Evolutionary conservation across 768 basidiomycete genomes (phyloP).

Genomic region (Suillus occidentalis): DNA sequence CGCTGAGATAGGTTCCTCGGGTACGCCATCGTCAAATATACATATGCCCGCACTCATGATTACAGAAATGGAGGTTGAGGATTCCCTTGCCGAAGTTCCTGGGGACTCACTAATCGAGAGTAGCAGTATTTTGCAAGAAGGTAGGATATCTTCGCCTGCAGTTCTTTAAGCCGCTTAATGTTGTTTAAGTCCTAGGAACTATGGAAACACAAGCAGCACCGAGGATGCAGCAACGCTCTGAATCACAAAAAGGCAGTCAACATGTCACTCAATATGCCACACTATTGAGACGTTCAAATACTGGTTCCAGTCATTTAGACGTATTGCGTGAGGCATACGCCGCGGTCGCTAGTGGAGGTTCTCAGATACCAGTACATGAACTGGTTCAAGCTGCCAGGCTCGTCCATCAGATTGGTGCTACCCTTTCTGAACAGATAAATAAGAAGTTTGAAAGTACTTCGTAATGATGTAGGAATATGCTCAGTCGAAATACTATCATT

Average conservation of each 20-base stretch:
- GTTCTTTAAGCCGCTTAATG: not conserved
- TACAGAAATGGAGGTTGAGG: constrained; percentile 25
- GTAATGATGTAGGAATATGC: constrained; percentile 11
- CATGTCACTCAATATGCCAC: constrained; percentile 9
- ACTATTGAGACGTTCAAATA: constrained; percentile 38
- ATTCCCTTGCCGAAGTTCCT: constrained; percentile 16
- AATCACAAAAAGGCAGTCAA: constrained; percentile 15
- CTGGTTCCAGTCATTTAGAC: constrained; percentile 42
- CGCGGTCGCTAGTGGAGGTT: constrained; percentile 41
- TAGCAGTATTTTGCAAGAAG: not conserved
- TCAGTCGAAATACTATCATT: not conserved
- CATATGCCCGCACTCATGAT: not conserved
- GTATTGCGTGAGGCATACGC: constrained; percentile 45
- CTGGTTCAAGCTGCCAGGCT: constrained; percentile 46
- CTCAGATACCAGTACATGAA: constrained; percentile 51
- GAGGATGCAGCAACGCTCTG: not conserved
- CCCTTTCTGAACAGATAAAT: constrained; percentile 46
- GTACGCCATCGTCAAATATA: constrained; percentile 10
- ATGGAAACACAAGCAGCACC: constrained; percentile 2
- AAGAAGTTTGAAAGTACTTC: constrained; percentile 30
- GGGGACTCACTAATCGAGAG: constrained; percentile 12
- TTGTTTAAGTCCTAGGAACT: not conserved
- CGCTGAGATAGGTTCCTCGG: constrained; percentile 20
- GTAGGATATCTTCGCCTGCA: not conserved
- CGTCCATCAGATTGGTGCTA: constrained; percentile 46